Base-by-base conservation (phyloP, 257 asterid genomes). In the Solanum stenotomum region DNA sequence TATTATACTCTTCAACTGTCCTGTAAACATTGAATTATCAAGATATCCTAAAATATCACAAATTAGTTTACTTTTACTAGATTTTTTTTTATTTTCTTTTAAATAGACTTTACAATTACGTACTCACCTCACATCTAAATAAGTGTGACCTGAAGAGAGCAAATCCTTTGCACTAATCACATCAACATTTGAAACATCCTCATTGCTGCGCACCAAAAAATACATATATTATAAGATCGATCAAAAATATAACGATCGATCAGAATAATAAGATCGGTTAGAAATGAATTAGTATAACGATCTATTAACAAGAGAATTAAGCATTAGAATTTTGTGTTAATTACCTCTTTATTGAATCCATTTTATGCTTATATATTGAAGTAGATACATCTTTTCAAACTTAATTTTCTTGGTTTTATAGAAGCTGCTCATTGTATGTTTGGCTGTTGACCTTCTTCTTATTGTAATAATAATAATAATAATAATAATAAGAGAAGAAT, bases 321-420 rank as follows among this genome's bases (percentile, higher is more conserved):
- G 52, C 14, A 25, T 79, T n/a, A 79, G n/a, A 78, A 78, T 14
- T 59, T 42, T 25, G 15, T 1, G 14, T 12, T 8, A 20, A 59
- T 22, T 38, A 88, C 90, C 90, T 88, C 31, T 85, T 88, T 33
- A 68, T 85, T 10, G 90, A 59, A 85, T 84, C 88, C 88, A 88
- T 88, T 35, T 5, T 71, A 52, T 49, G 22, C 44, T 83, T 33
- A 72, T 72, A 31, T 44, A 29, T 44, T 79, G 67, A 44, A 79
- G 25, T 44, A 15, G 59, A 15, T 49, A 27, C 40, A 78, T 25
- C 37, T 42, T 49, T 78, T 78, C 65, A 10, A 44, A 25, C 15
- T 13, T 27, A 44, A 20, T 78, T 78, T 78, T 79, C 61, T 79
- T 79, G 65, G 85, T 79, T 79, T 25, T 79, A 79, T 79, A 79